Percentiles rank a stretch among this genome's conserved stretches.
These are phyloP conservation scores for Nakazawaea molendinolei DNA, from an alignment of 805 yeast genomes.

Conservation along the genomic window DNA sequence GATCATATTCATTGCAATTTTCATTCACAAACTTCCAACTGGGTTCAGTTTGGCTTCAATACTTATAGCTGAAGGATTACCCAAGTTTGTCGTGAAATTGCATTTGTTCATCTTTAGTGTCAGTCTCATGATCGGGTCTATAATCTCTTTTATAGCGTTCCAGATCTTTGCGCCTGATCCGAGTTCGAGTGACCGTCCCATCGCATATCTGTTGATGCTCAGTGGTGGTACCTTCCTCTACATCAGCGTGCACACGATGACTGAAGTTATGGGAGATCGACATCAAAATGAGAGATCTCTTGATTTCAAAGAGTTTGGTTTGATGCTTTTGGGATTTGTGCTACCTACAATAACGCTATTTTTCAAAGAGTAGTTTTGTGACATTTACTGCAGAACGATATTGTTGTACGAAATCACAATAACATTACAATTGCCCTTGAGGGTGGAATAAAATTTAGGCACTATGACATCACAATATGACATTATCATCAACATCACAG, in stretches of 20 bases:
- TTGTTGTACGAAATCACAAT: too few relatives aligned
- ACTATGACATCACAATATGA: too few relatives aligned
- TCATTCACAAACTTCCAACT: constrained; percentile 71
- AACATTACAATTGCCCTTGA: too few relatives aligned
- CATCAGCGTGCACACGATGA: constrained; percentile 61
- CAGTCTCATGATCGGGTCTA: constrained; percentile 57
- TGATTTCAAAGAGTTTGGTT: constrained; percentile 3
- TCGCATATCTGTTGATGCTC: constrained; percentile 53
- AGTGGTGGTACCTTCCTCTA: constrained; percentile 71
- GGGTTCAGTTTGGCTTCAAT: constrained; percentile 60
- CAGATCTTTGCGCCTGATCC: constrained; percentile 19
- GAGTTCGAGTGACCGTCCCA: constrained; percentile 25
- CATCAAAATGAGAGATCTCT: background rate
- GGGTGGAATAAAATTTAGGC: too few relatives aligned
- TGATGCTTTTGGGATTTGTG: constrained; percentile 7
- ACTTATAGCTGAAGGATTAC: constrained; percentile 33
- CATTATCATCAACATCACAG: too few relatives aligned
- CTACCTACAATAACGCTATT: constrained; percentile 3
- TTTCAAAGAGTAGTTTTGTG: constrained; percentile 3
- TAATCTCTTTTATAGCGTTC: constrained; percentile 35
- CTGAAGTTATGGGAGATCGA: constrained; percentile 20
- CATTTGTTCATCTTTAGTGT: constrained; percentile 49
- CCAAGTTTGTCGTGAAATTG: constrained; percentile 27
- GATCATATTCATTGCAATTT: constrained; percentile 51
- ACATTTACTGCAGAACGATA: too few relatives aligned